These are phyloP conservation scores for Pneumocystis murina DNA, from an alignment of 1,139 yeast species.

Conservation along the genomic window DNA sequence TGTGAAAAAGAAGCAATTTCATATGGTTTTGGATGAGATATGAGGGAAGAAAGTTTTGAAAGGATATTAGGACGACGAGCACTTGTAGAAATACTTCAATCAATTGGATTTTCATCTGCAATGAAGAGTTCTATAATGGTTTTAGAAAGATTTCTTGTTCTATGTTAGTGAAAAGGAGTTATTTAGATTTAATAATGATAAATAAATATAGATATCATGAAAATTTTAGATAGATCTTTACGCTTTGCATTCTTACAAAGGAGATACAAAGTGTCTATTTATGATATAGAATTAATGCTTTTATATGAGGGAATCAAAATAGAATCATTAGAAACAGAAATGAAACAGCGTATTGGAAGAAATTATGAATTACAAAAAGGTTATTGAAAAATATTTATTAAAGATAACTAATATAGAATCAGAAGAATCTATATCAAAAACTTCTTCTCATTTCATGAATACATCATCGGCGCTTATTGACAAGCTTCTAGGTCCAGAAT, in stretches of 20 bases:
- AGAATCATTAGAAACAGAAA: background rate
- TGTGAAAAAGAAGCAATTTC: background rate
- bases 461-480: background rate
- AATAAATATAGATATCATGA: background rate
- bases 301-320: background rate
- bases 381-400: background rate
- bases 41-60: background rate
- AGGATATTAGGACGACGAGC: background rate
- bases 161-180: background rate
- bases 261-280: background rate
- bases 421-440: background rate
- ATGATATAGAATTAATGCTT: background rate
- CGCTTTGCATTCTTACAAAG: background rate
- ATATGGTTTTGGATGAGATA: background rate
- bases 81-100: background rate
- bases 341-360: background rate
- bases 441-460: background rate
- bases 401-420: background rate
- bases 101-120: background rate
- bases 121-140: background rate
- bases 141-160: background rate
- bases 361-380: background rate
- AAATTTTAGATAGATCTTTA: background rate
- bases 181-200: background rate
- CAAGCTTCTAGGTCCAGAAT: background rate